Conservation (phyloP, 1,284 basidiomycete species). For the Blastosporella zonata region DNA sequence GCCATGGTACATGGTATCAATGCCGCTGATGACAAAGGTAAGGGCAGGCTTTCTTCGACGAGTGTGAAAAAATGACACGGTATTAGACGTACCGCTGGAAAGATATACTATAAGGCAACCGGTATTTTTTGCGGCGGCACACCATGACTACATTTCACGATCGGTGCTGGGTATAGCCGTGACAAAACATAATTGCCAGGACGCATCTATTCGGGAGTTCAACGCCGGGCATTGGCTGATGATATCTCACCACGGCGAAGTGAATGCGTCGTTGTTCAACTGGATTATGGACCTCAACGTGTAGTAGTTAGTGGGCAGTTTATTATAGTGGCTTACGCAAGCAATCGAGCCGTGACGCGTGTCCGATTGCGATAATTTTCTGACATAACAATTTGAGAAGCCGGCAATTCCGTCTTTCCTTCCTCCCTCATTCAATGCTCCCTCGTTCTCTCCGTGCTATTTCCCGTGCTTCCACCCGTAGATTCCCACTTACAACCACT, state of each 20-base stretch:
- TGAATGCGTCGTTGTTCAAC: slow-evolving; percentile 26
- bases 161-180: slow-evolving; percentile 18
- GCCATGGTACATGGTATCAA: slow-evolving; percentile 26
- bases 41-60: background rate
- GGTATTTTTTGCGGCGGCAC: slow-evolving; percentile 18
- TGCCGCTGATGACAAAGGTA: slow-evolving; percentile 29
- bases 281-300: slow-evolving; percentile 33
- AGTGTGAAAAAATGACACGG: background rate
- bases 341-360: slow-evolving; percentile 14
- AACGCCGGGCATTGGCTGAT: slow-evolving; percentile 19
- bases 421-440: slow-evolving; percentile 29
- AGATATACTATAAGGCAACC: slow-evolving; percentile 18
- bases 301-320: slow-evolving; percentile 16
- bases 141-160: slow-evolving; percentile 19
- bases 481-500: slow-evolving; percentile 14
- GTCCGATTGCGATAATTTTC: slow-evolving; percentile 12
- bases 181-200: slow-evolving; percentile 14
- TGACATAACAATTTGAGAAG: slow-evolving; percentile 4
- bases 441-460: slow-evolving; percentile 36
- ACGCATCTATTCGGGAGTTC: slow-evolving; percentile 18
- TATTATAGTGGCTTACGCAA: slow-evolving; percentile 1
- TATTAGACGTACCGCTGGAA: slow-evolving; percentile 14
- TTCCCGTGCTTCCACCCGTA: slow-evolving; percentile 26
- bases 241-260: slow-evolving; percentile 23
- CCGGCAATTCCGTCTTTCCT: background rate